Conservation (phyloP, 805 yeast species). For the Candida tallmaniae region DNA sequence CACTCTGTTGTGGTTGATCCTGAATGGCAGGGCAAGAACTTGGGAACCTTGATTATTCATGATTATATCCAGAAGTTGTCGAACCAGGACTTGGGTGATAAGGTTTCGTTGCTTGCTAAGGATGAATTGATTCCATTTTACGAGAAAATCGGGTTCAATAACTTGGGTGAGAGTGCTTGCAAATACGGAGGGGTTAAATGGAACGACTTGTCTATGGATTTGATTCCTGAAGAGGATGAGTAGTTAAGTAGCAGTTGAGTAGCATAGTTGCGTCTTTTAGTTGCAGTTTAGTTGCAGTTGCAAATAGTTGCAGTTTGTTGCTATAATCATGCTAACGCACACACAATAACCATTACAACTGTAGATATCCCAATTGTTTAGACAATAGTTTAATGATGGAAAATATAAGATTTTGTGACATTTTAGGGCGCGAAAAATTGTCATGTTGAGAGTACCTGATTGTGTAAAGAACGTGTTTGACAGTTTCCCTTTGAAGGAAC, state of each 20-base stretch:
- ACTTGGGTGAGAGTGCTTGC: conserved; percentile 61
- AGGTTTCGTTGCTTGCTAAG: conserved; percentile 71
- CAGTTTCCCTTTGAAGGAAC: conserved; percentile 45
- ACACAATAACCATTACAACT: too few relatives aligned
- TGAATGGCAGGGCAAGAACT: conserved; percentile 71
- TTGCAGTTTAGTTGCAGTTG: too few relatives aligned
- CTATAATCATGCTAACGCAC: too few relatives aligned
- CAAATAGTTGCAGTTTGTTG: too few relatives aligned
- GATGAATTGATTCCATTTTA: conserved; percentile 69
- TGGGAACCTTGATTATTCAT: conserved; percentile 78
- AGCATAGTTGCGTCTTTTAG: too few relatives aligned
- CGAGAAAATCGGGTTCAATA: conserved; percentile 73
- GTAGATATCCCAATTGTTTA: background rate
- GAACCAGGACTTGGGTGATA: conserved; percentile 80
- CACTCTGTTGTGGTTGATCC: conserved; percentile 80
- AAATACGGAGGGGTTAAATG: conserved; percentile 55
- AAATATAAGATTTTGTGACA: background rate
- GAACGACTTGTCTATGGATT: conserved; percentile 53
- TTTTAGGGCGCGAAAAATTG: background rate
- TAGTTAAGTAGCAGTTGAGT: too few relatives aligned
- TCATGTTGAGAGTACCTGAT: conserved; percentile 24
- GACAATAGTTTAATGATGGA: background rate
- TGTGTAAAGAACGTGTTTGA: conserved; percentile 44
- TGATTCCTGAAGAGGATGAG: conserved; percentile 40
- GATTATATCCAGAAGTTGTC: conserved; percentile 89